phyloP scores from a whole-genome alignment of 345 rosid genomes.

The Anacardium occidentale region DNA sequence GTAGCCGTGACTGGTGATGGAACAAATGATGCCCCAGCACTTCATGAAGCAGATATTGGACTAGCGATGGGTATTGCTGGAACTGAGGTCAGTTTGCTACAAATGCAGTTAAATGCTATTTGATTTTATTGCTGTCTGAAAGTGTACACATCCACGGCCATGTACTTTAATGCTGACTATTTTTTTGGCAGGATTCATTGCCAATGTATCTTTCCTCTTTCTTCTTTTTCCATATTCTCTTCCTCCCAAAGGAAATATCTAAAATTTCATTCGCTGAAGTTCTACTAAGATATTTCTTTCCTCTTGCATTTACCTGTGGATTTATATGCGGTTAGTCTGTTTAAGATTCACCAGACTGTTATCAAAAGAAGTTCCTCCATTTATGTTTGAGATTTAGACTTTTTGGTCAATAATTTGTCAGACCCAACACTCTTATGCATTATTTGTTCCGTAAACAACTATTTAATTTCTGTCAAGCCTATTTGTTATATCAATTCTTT shows the following conservation, averaged over 20 bases:
- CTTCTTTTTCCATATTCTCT: background rate
- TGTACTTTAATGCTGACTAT: background rate
- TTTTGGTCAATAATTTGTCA: background rate
- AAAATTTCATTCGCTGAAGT: background rate
- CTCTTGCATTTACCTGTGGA: background rate
- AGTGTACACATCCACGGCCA: background rate
- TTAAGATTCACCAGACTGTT: background rate
- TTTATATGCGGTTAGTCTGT: background rate
- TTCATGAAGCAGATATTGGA: conserved; percentile 96
- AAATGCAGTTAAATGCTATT: conserved; percentile 12
- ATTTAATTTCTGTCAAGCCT: background rate
- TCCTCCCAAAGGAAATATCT: too few species aligned
- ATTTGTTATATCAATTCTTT: background rate
- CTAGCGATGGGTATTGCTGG: conserved; percentile 98
- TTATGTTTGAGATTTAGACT: background rate
- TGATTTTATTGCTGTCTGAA: background rate
- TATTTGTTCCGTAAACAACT: background rate
- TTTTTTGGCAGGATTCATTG: background rate
- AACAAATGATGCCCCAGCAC: conserved; percentile 96
- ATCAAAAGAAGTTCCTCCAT: background rate
- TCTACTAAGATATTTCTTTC: background rate
- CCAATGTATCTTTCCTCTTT: background rate
- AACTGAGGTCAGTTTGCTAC: conserved; percentile 60
- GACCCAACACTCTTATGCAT: background rate
- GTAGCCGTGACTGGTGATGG: conserved; percentile 97